Evolutionary conservation across 2,329 filamentous ascomycete genomes (phyloP).

Genomic region (Aspergillus fumigatiaffinis): DNA sequence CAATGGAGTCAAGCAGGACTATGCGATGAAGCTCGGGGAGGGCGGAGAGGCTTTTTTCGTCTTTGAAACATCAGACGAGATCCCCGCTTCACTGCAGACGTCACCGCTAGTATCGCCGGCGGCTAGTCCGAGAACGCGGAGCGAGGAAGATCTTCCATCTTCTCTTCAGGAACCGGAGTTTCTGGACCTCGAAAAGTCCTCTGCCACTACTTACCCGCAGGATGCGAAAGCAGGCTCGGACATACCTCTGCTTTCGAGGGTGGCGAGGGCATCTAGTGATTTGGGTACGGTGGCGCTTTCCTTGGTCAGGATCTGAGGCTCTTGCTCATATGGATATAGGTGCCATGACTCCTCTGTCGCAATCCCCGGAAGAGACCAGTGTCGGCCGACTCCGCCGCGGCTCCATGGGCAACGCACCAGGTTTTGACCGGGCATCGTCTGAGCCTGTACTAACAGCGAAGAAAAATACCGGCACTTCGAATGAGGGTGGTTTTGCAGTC

Average conservation of each 20-base stretch:
- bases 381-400: slow-evolving; percentile 21
- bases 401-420: slow-evolving; percentile 34
- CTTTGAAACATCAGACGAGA: slow-evolving; percentile 87
- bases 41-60: slow-evolving; percentile 98
- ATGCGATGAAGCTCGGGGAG: slow-evolving; percentile 97
- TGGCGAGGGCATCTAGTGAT: slow-evolving; percentile 44
- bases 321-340: slow-evolving; percentile 24
- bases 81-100: slow-evolving; percentile 90
- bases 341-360: slow-evolving; percentile 37
- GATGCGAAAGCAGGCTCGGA: slow-evolving; percentile 21
- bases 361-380: slow-evolving; percentile 33
- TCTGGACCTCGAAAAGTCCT: slow-evolving; percentile 41
- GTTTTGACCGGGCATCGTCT: slow-evolving; percentile 49
- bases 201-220: slow-evolving; percentile 17
- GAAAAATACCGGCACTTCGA: slow-evolving; percentile 23
- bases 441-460: slow-evolving; percentile 51
- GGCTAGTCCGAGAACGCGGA: slow-evolving; percentile 62
- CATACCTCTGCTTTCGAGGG: slow-evolving; percentile 26
- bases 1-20: slow-evolving; percentile 86
- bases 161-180: slow-evolving; percentile 49
- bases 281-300: slow-evolving; percentile 29
- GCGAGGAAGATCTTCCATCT: slow-evolving; percentile 27
- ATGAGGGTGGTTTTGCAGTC: slow-evolving; percentile 10
- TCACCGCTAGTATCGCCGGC: slow-evolving; percentile 88
- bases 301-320: neutral